Evolutionary conservation across 2,329 filamentous ascomycete species (phyloP), one percentile per base, ranked within the genome.

Genomic region (Graphiopsis chlorocephala): DNA sequence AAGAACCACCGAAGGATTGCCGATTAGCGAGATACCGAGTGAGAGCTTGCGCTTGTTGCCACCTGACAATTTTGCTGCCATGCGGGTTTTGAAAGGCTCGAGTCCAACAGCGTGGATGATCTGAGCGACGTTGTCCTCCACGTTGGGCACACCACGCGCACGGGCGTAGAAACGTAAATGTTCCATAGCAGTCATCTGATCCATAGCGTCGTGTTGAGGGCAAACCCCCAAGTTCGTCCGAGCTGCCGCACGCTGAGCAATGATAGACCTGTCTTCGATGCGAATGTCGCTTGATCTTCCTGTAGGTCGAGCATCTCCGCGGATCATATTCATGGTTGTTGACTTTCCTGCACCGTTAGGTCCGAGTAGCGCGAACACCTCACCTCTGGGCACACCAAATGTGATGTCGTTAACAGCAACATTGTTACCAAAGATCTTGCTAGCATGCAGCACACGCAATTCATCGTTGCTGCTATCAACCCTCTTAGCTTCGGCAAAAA

Each of bases 1-100:
- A 0, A 97, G 83, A 0, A 98, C 81, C 0, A 97, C 93, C 0
- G 88, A 87, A 0, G 93, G 93, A 71, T 97, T 96, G 4, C 93
- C 94, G 85, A 97, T 96, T 1, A 98, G 81, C 0, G 94, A 93
- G 63, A 97, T 96, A 3, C 90, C 93, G 0, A 97, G 84, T 20
- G 88, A 92, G 1, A 98, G 81, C 77, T 97, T 98, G n/a, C 93
- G 85, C 80, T 96, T 96, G 79, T 97, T 97, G 31, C 94, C 94
- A 10, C 94, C 93, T 0, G 90, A 94, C 0, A 97, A 84, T 53
- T 90, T 90, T 63, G 85, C 84, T 0, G 91, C 93, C 84, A 94
- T 92, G 28, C 92, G 86, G 8, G 86, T 82, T 3, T 85, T 81
- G 78, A 93, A 96, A 0, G 85, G 83, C 7, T 83, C 78, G 0